Base-by-base conservation (phyloP, 2,329 filamentous ascomycete species). In the Xylariaceae sp. region DNA sequence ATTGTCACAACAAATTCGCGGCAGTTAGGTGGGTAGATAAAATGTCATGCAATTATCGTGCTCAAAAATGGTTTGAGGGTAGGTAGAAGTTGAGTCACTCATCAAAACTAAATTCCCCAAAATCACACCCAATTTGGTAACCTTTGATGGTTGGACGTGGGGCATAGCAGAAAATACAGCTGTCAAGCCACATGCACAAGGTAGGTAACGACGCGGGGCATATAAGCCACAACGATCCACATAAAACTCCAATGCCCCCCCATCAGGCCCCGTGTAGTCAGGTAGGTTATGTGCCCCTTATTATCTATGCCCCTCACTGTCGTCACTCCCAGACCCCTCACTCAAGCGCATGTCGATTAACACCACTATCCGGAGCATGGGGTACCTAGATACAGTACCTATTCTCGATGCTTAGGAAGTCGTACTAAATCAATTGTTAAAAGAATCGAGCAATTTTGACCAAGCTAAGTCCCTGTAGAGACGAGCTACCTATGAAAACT, bases 31-130 rank as follows among this genome's bases (percentile, higher is more conserved):
- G 6, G 16, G 14, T 21, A 21, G 16, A 33, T 24, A 46, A n/a
- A 33, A 40, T 23, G 23, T 45, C 39, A 41, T n/a, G 24, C 19
- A 29, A 51, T 41, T 40, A 36, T 26, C 28, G 37, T 50, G 50
- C 26, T 48, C 24, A 39, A 16, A 5, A n/a, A 36, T 3, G 12
- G 28, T 16, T 28, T 21, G 16, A 31, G 19, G 9, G 40, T 34
- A 37, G 34, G 34, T 29, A n/a, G 34, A 58, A 31, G 55, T 54
- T 58, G 55, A 58, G 50, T 58, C 55, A 57, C 48, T 24, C 48
- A 5, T 47, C 43, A 36, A 44, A 46, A 46, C 31, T 31, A 48
- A 54, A 58, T 40, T 58, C 50, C 48, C 45, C n/a, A n/a, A 50
- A 45, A 49, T 46, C 39, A 39, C 46, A 58, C 51, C 49, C 37